phyloP scores from a whole-genome alignment of 768 basidiomycete species.

The Mycena polygramma region DNA sequence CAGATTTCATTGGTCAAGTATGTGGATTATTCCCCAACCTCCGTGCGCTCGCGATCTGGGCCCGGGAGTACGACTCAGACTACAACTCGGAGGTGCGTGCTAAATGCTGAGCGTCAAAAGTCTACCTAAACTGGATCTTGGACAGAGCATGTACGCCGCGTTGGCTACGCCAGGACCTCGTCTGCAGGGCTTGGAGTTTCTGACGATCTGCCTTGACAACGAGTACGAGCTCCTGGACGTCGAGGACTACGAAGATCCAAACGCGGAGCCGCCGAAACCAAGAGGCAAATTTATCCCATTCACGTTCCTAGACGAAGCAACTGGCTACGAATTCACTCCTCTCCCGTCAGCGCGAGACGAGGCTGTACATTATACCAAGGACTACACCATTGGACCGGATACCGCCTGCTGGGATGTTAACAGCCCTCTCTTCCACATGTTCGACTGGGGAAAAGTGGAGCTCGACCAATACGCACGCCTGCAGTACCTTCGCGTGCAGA shows the following conservation, averaged over 20 bases:
- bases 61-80: neutral
- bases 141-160: slow-evolving; percentile 3
- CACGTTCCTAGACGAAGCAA: neutral
- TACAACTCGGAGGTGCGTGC: slow-evolving; percentile 1
- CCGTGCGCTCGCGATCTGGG: slow-evolving; percentile 10
- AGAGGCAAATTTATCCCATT: neutral
- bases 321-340: neutral
- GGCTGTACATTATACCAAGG: neutral
- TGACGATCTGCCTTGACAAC: slow-evolving; percentile 11
- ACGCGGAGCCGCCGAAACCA: neutral
- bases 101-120: neutral
- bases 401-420: neutral
- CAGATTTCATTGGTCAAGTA: neutral
- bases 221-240: slow-evolving; percentile 1
- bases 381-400: neutral
- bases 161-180: neutral
- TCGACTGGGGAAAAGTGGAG: neutral
- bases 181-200: slow-evolving; percentile 8
- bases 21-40: slow-evolving; percentile 9
- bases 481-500: neutral
- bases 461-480: neutral
- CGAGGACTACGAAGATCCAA: neutral
- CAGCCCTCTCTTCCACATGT: slow-evolving; percentile 4
- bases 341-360: too few relatives aligned
- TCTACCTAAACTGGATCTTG: neutral